Evolutionary conservation across 768 basidiomycete species (phyloP), one percentile per base, ranked within the genome.

Genomic region (Butyriboletus loyo): DNA sequence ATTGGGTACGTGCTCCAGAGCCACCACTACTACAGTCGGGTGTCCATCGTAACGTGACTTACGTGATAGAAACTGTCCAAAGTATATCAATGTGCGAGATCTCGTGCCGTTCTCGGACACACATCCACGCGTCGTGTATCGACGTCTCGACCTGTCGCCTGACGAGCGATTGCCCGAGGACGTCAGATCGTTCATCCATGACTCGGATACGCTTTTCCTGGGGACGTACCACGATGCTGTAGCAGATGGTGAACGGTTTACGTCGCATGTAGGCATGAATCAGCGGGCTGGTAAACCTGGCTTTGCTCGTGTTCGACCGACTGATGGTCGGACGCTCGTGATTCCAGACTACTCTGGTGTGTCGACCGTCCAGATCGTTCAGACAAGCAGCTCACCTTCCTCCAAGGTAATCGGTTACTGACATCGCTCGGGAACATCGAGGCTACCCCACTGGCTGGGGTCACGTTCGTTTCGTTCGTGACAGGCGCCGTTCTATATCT

Each of bases 181-280:
- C 5, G 66, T 78, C 14, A 73, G 85, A 24, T 45, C 70, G 5
- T 73, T 85, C 51, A 77, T 87, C 14, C 67, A 66, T 2, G 67
- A 58, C 0, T 69, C 79, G 0, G 85, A 87, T 57, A 82, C 83
- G 0, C 73, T 79, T 8, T 87, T 82, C 60, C 53, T 87, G 37
- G 84, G 82, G 5, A 80, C 83, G 1, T 72, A 74, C 1, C 83
- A 84, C 55, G 55, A 67, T 2, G 77, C 80, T 5, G 46, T 54
- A 4, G 50, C 66, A 11, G 77, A 82, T 17, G 64, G 61, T 1
- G 46, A 58, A 13, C 62, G 43, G 4, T 77, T 72, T 55, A 79
- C 80, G 0, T 83, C 84, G 1, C 85, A 86, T 58, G 58, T 84
- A 7, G 86, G 85, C 28, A 83, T 82, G 74, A 87, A 87, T 51